Evolutionary conservation across 139 green algal species (phyloP).

Genomic region (Ostreobium quekettii): DNA sequence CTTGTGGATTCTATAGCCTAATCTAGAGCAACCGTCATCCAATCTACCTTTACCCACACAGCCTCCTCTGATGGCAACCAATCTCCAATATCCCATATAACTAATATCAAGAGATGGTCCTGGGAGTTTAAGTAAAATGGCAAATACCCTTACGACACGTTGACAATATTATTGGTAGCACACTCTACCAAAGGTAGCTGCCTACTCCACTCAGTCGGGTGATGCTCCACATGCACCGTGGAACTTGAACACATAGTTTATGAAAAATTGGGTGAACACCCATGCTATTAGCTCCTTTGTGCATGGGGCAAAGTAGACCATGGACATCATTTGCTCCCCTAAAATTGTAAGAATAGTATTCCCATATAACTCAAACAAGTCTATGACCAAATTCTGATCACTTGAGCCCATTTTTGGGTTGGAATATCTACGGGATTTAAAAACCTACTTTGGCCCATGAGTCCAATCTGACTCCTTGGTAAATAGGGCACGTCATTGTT

Average conservation of each 20-base stretch:
- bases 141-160: conserved; percentile 4
- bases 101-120: conserved; percentile 15
- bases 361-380: conserved; percentile 24
- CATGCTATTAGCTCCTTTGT: conserved; percentile 23
- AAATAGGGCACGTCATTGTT: background rate
- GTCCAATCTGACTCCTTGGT: conserved; percentile 16
- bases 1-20: too few species aligned
- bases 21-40: background rate
- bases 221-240: conserved; percentile 35
- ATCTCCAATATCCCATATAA: background rate
- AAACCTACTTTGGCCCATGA: conserved; percentile 20
- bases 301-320: conserved; percentile 33
- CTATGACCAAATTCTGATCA: conserved; percentile 51
- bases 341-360: conserved; percentile 39
- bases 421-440: conserved; percentile 37
- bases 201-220: conserved; percentile 29
- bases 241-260: conserved; percentile 30
- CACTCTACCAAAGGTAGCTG: conserved; percentile 23
- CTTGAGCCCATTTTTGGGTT: conserved; percentile 23
- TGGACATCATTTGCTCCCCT: conserved; percentile 46
- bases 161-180: conserved; percentile 24
- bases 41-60: background rate
- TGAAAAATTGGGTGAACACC: conserved; percentile 21
- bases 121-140: conserved; percentile 29
- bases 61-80: background rate